phyloP scores from a whole-genome alignment of 2,329 filamentous ascomycete genomes.

The Aspergillaceae sp. region DNA sequence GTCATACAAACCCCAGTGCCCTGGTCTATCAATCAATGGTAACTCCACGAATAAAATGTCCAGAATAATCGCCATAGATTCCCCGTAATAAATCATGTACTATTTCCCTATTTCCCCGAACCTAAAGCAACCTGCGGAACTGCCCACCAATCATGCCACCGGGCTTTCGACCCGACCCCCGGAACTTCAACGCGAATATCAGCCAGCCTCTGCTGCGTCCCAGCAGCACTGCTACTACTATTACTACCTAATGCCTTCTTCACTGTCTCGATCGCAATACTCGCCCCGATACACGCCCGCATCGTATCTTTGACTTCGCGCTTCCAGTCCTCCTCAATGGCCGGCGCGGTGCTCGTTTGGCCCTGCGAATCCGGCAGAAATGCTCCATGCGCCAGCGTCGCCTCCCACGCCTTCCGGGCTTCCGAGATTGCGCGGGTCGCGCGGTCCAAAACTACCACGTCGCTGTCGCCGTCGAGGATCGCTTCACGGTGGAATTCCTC shows the following conservation, averaged over 20 bases:
- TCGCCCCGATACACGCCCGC: slow-evolving; percentile 62
- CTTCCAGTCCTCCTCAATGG: slow-evolving; percentile 54
- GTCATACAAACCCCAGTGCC: no score
- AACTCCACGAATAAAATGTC: not conserved
- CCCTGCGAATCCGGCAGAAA: slow-evolving; percentile 17
- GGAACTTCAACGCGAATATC: slow-evolving; percentile 29
- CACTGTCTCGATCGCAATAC: slow-evolving; percentile 54
- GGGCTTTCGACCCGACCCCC: slow-evolving; percentile 29
- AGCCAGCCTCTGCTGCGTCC: not conserved
- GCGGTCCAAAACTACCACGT: slow-evolving; percentile 32
- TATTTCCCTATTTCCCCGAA: not conserved
- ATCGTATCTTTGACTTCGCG: slow-evolving; percentile 52
- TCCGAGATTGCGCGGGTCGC: slow-evolving; percentile 31
- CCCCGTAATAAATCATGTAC: not conserved
- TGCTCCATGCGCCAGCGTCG: slow-evolving; percentile 31
- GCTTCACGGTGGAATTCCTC: slow-evolving; percentile 49
- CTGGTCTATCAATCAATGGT: no score
- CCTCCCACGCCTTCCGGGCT: slow-evolving; percentile 37
- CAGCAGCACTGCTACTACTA: slow-evolving; percentile 5
- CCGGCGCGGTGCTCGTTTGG: slow-evolving; percentile 32
- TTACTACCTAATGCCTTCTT: slow-evolving; percentile 45
- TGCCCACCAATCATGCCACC: slow-evolving; percentile 40
- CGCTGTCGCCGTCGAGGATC: slow-evolving; percentile 36
- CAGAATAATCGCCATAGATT: not conserved
- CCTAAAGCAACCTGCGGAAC: slow-evolving; percentile 31